These are phyloP conservation scores for Candida gigantensis DNA, from an alignment of 1,139 yeast species.

Conservation along the genomic window DNA sequence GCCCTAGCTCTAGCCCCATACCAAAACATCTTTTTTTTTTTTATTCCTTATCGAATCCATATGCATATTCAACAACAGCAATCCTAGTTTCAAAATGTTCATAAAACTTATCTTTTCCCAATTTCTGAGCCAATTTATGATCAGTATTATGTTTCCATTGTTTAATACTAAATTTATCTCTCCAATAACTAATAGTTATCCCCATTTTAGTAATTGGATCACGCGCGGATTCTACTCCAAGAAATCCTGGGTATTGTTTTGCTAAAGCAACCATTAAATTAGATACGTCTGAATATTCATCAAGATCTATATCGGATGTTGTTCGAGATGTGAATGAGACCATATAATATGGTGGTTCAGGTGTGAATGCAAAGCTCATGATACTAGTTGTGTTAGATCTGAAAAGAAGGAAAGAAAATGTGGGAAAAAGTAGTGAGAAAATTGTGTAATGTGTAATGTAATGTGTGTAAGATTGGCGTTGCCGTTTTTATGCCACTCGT, in stretches of 20 bases:
- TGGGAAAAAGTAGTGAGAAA: neutral
- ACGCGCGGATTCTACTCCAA: slow-evolving; percentile 19
- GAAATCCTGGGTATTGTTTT: slow-evolving; percentile 15
- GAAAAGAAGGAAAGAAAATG: neutral
- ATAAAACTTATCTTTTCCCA: slow-evolving; percentile 16
- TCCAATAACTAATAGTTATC: slow-evolving; percentile 22
- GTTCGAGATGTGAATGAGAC: slow-evolving; percentile 17
- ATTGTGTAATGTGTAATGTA: too few species aligned
- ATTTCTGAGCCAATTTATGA: slow-evolving; percentile 17
- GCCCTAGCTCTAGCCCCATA: too few species aligned
- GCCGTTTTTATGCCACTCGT: too few species aligned
- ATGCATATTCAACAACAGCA: slow-evolving; percentile 18
- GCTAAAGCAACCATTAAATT: slow-evolving; percentile 17
- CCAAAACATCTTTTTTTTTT: too few species aligned
- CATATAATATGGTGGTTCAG: slow-evolving; percentile 19
- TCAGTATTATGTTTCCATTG: slow-evolving; percentile 18
- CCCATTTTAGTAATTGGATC: slow-evolving; percentile 16
- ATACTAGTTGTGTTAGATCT: neutral
- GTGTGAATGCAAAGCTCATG: slow-evolving; percentile 11
- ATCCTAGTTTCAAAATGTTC: slow-evolving; percentile 15
- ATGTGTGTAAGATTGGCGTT: too few species aligned
- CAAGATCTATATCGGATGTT: slow-evolving; percentile 4
- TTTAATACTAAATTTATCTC: slow-evolving; percentile 13
- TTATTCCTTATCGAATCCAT: slow-evolving; percentile 12
- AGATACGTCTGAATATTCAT: slow-evolving; percentile 12